Conservation (phyloP, 257 asterid species). For the Salvia rosmarinus region DNA sequence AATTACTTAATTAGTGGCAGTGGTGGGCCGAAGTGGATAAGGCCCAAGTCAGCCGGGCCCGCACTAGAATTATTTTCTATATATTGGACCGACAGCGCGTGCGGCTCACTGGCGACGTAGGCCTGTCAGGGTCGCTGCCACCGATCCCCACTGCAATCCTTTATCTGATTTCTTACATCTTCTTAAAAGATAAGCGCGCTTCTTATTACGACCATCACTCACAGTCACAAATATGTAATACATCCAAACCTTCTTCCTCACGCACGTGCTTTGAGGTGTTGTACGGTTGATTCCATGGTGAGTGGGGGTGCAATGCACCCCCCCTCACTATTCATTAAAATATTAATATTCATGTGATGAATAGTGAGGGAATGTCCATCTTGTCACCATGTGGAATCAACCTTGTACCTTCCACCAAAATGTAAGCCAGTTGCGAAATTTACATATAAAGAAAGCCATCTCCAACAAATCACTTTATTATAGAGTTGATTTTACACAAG, state of each 20-base stretch:
- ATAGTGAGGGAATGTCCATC: no score
- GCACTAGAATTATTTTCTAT: background rate
- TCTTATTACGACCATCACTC: slow-evolving; percentile 24
- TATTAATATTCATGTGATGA: no score
- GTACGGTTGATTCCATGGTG: no score
- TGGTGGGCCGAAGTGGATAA: slow-evolving; percentile 23
- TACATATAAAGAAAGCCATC: no score
- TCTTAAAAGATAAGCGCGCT: slow-evolving; percentile 9
- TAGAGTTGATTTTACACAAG: no score
- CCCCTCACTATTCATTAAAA: no score
- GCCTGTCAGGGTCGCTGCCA: slow-evolving; percentile 19
- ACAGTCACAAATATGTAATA: background rate
- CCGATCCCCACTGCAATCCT: slow-evolving; percentile 3
- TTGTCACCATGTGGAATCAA: no score
- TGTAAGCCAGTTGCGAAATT: no score
- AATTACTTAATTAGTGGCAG: background rate
- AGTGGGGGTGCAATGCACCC: no score
- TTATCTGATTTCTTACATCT: background rate
- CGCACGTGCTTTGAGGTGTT: slow-evolving; percentile 11
- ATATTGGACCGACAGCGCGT: slow-evolving; percentile 27
- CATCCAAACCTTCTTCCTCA: background rate
- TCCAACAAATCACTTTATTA: no score
- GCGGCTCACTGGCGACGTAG: slow-evolving; percentile 4
- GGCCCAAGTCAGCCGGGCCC: background rate
- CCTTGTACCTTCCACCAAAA: slow-evolving; percentile 20